Conservation (phyloP, 345 rosid species). For the Gynandropsis gynandra region DNA sequence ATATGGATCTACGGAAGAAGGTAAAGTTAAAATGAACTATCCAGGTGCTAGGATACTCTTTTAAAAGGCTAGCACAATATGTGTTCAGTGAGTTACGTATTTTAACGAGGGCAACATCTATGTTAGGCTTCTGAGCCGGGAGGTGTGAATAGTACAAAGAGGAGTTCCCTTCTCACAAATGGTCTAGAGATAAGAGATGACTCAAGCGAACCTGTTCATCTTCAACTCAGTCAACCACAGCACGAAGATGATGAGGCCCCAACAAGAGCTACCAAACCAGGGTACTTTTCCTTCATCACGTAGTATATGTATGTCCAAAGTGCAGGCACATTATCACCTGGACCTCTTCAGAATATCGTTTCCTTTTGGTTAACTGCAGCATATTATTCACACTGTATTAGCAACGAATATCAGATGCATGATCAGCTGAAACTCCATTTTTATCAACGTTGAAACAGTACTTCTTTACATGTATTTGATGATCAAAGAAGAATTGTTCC, state of each 20-base stretch:
- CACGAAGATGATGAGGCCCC: constrained; percentile 36
- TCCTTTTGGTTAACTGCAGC: constrained; percentile 29
- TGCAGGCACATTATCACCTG: background rate
- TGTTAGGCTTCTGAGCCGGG: constrained; percentile 44
- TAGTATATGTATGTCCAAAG: background rate
- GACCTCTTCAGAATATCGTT: constrained; percentile 4
- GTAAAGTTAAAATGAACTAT: constrained; percentile 5
- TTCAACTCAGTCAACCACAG: constrained; percentile 63
- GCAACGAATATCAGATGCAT: constrained; percentile 23
- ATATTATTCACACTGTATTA: constrained; percentile 53
- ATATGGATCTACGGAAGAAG: constrained; percentile 40
- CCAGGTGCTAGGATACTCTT: background rate
- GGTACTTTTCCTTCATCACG: constrained; percentile 33
- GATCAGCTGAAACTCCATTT: constrained; percentile 20
- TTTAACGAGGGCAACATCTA: constrained; percentile 14
- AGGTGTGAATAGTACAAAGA: constrained; percentile 31
- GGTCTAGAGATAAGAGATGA: constrained; percentile 45
- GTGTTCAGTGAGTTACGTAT: constrained; percentile 10
- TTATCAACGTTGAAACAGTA: constrained; percentile 4
- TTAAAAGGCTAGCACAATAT: constrained; percentile 15
- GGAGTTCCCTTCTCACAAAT: constrained; percentile 35
- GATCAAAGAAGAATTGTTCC: no score
- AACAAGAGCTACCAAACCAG: constrained; percentile 37
- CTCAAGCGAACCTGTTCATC: constrained; percentile 43
- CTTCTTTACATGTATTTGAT: no score